A percentile compares a stretch with the other conserved stretches of the same genome.
These are phyloP conservation scores for Tetrapisispora iriomotensis DNA, from an alignment of 805 yeast species.

Conservation along the genomic window DNA sequence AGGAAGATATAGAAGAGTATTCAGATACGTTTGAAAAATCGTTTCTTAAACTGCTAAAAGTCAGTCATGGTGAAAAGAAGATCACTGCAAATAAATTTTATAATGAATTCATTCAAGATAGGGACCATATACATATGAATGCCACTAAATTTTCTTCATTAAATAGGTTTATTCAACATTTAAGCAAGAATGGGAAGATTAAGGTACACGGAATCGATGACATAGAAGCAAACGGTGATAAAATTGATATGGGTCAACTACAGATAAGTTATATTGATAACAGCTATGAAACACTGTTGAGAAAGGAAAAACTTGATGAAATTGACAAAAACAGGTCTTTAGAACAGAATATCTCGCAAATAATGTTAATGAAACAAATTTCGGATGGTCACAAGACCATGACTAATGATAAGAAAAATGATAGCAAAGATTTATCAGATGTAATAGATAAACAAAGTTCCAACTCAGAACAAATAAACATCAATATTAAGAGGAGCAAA, in stretches of 20 bases:
- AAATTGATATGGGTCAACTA: conserved; percentile 30
- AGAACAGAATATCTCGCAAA: conserved; percentile 39
- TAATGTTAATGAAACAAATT: conserved; percentile 45
- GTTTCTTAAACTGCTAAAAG: conserved; percentile 51
- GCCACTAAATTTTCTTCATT: conserved; percentile 74
- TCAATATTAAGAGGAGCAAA: neutral
- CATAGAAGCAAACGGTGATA: conserved; percentile 26
- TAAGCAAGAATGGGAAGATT: conserved; percentile 50
- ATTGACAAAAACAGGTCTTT: conserved; percentile 29
- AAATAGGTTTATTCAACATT: conserved; percentile 52
- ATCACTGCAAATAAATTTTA: conserved; percentile 79
- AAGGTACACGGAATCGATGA: conserved; percentile 36
- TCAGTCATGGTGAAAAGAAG: conserved; percentile 71
- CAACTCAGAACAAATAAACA: neutral
- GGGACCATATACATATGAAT: conserved; percentile 82
- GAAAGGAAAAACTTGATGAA: conserved; percentile 32
- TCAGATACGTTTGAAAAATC: conserved; percentile 51
- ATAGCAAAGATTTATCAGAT: neutral
- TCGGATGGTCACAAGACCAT: conserved; percentile 16
- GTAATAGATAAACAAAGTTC: neutral
- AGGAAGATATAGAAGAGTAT: conserved; percentile 45
- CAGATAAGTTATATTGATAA: conserved; percentile 46
- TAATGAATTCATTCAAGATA: conserved; percentile 78
- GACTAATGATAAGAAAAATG: too few relatives aligned
- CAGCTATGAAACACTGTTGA: conserved; percentile 38